phyloP scores from a whole-genome alignment of 2,329 filamentous ascomycete genomes.

The Orbilia brochopaga region DNA sequence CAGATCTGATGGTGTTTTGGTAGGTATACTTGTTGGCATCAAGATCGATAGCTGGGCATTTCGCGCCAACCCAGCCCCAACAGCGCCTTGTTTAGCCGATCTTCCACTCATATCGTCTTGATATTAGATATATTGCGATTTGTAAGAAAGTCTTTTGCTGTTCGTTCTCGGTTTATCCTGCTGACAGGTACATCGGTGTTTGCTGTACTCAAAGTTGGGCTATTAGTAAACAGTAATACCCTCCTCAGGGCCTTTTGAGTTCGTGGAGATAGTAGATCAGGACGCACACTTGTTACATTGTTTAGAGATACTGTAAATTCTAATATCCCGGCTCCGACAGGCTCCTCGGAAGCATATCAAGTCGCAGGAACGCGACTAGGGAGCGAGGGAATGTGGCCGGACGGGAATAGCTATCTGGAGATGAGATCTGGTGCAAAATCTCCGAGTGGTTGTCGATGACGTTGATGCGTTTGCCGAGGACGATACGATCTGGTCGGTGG shows the following conservation, averaged over 20 bases:
- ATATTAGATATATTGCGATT: neutral
- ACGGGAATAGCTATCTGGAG: conserved; percentile 13
- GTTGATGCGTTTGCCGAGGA: conserved; percentile 49
- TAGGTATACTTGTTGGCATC: conserved; percentile 25
- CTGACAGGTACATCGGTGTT: conserved; percentile 17
- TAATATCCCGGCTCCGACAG: conserved; percentile 3
- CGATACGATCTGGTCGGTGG: conserved; percentile 19
- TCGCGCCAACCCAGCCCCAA: conserved; percentile 25
- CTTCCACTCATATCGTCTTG: conserved; percentile 9
- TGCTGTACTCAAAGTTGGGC: conserved; percentile 16
- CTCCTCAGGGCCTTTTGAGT: conserved; percentile 6
- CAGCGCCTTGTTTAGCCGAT: neutral
- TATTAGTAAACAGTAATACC: conserved; percentile 16
- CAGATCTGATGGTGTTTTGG: conserved; percentile 16
- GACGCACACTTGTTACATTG: conserved; percentile 46
- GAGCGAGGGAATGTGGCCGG: conserved; percentile 19
- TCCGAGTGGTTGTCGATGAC: conserved; percentile 37
- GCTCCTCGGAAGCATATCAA: conserved; percentile 30
- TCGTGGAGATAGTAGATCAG: conserved; percentile 3
- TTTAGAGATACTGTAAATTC: conserved; percentile 18
- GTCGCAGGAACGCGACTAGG: conserved; percentile 20
- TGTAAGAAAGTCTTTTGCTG: neutral
- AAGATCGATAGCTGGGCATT: conserved; percentile 30
- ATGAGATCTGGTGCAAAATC: conserved; percentile 35
- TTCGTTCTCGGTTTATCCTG: conserved; percentile 21